Conservation (phyloP, 1,284 basidiomycete genomes). For the Leucoagaricus sp. region DNA sequence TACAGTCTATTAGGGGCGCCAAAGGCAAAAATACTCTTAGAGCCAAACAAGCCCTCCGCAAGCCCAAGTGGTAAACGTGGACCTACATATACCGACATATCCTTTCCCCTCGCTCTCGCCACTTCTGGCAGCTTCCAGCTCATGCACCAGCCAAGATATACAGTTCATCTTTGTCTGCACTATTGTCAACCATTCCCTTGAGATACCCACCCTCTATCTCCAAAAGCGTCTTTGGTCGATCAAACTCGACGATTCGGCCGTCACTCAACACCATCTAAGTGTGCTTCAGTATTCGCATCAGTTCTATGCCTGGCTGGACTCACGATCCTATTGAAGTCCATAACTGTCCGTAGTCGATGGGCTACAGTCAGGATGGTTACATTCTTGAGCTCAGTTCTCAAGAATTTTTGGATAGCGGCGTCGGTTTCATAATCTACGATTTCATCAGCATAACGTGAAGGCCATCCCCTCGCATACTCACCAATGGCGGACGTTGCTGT, state of each 20-base stretch:
- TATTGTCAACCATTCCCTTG: conserved; percentile 60
- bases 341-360: conserved; percentile 67
- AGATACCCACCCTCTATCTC: conserved; percentile 51
- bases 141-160: conserved; percentile 40
- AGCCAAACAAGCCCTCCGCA: conserved; percentile 63
- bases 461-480: not conserved
- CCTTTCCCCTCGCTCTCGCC: not conserved
- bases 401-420: conserved; percentile 52
- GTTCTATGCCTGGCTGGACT: conserved; percentile 14
- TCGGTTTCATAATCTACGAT: conserved; percentile 53
- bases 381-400: conserved; percentile 50
- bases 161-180: conserved; percentile 50
- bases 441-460: conserved; percentile 16
- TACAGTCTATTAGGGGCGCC: conserved; percentile 73
- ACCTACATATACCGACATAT: not conserved
- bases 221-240: conserved; percentile 62
- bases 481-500: conserved; percentile 18
- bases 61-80: conserved; percentile 65
- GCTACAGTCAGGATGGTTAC: conserved; percentile 63
- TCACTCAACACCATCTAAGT: conserved; percentile 39
- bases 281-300: not conserved
- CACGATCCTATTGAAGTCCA: conserved; percentile 53
- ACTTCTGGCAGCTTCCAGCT: not conserved
- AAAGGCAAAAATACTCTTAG: conserved; percentile 76
- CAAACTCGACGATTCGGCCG: conserved; percentile 51